A percentile compares a stretch with the other conserved stretches of the same genome.
These are phyloP conservation scores for Hypoxylon sp. DNA, from an alignment of 2,329 filamentous ascomycete genomes.

Conservation along the genomic window DNA sequence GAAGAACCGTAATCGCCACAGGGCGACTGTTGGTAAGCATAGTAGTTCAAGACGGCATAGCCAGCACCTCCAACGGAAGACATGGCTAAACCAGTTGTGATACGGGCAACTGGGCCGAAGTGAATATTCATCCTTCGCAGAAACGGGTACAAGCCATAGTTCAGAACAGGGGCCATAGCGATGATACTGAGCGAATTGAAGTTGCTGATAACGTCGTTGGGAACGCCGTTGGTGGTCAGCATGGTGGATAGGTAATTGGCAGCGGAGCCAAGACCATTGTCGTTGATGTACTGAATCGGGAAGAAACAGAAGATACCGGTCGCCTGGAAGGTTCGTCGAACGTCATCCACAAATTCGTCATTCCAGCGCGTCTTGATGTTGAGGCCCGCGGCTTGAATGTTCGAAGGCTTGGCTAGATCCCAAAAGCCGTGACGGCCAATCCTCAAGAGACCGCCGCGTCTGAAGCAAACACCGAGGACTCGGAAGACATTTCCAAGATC, in stretches of 20 bases:
- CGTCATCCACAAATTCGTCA: conserved; percentile 75
- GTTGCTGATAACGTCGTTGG: conserved; percentile 64
- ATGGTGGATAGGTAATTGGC: conserved; percentile 62
- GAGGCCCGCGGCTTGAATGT: conserved; percentile 60
- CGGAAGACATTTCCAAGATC: conserved; percentile 60
- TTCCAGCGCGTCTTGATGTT: conserved; percentile 64
- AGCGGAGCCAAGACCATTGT: conserved; percentile 64
- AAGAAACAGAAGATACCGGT: conserved; percentile 71
- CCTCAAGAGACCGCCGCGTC: conserved; percentile 55
- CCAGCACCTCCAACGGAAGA: conserved; percentile 61
- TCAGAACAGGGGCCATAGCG: conserved; percentile 59
- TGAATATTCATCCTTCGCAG: conserved; percentile 57
- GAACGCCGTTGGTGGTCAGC: conserved; percentile 62
- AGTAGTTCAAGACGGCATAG: conserved; percentile 58
- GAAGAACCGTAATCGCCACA: conserved; percentile 57
- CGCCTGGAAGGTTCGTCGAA: conserved; percentile 69
- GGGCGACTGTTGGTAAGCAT: conserved; percentile 58
- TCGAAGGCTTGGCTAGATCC: conserved; percentile 69
- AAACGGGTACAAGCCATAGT: conserved; percentile 61
- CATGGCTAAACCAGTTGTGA: conserved; percentile 64
- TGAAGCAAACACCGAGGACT: conserved; percentile 57
- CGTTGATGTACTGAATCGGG: conserved; percentile 60
- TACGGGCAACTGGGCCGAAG: conserved; percentile 62
- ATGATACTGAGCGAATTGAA: conserved; percentile 65
- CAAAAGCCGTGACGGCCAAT: conserved; percentile 65